These are phyloP conservation scores for Colletotrichum neosansevieriae DNA, from an alignment of 2,329 filamentous ascomycete species.

Conservation along the genomic window DNA sequence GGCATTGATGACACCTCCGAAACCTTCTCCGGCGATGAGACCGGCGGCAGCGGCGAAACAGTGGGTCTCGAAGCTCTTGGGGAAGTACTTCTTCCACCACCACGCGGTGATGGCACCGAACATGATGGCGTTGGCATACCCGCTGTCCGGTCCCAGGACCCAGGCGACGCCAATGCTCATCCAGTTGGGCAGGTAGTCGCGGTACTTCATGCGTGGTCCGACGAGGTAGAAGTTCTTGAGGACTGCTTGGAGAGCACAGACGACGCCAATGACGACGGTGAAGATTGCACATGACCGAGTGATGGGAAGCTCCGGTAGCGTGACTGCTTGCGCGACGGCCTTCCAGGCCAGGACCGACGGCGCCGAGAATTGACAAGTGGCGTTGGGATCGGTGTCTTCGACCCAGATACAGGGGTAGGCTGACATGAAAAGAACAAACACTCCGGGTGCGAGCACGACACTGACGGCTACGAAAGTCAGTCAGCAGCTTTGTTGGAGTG, in stretches of 20 bases:
- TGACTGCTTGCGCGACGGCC: slow-evolving; percentile 72
- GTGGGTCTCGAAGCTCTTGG: slow-evolving; percentile 65
- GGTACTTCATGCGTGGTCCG: slow-evolving; percentile 65
- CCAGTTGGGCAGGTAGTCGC: slow-evolving; percentile 71
- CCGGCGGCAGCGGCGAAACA: slow-evolving; percentile 71
- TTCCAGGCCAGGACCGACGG: slow-evolving; percentile 76
- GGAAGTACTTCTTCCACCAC: slow-evolving; percentile 66
- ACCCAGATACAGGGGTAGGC: slow-evolving; percentile 77
- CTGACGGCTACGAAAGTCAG: slow-evolving; percentile 60
- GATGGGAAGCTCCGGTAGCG: slow-evolving; percentile 66
- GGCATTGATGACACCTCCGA: slow-evolving; percentile 72
- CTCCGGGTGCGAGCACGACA: slow-evolving; percentile 74
- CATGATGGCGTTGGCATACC: slow-evolving; percentile 68
- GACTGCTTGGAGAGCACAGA: slow-evolving; percentile 64
- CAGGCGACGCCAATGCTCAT: slow-evolving; percentile 72
- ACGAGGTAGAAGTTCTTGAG: slow-evolving; percentile 66
- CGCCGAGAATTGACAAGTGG: slow-evolving; percentile 67
- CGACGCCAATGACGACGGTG: slow-evolving; percentile 64
- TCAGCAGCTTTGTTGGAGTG: too few relatives aligned
- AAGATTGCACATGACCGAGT: slow-evolving; percentile 67
- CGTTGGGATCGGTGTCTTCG: slow-evolving; percentile 50
- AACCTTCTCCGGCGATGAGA: slow-evolving; percentile 72
- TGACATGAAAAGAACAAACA: slow-evolving; percentile 75
- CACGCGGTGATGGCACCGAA: slow-evolving; percentile 66
- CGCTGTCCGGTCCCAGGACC: slow-evolving; percentile 65